A percentile compares a stretch with the other conserved stretches of the same genome.
Evolutionary conservation across 2,329 filamentous ascomycete species (phyloP).

Genomic region (Aspergillus eucalypticola): DNA sequence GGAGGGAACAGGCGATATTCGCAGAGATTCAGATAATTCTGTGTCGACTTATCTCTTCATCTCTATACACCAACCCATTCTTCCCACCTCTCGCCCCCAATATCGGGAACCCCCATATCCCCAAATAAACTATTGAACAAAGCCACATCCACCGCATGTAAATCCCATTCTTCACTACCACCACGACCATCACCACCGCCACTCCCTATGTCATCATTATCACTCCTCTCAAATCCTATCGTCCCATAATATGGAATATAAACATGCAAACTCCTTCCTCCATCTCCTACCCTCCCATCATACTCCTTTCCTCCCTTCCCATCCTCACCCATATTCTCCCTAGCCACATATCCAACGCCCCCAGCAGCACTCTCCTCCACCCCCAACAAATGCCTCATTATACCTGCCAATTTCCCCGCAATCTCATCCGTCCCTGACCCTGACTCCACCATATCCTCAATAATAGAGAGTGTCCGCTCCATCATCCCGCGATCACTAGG

Average conservation of each 20-base stretch:
- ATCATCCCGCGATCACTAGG: constrained; percentile 45
- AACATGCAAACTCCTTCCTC: neutral
- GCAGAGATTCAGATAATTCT: no score
- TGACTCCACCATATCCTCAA: constrained; percentile 21
- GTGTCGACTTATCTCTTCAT: no score
- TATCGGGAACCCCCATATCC: neutral
- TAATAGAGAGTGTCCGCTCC: constrained; percentile 39
- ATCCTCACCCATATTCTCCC: no score
- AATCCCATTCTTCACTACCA: neutral
- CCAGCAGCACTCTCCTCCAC: constrained; percentile 41
- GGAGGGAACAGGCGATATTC: no score
- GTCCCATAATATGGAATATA: constrained; percentile 13
- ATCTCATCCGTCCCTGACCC: neutral
- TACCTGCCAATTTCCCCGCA: neutral
- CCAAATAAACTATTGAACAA: constrained; percentile 13
- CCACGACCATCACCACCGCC: no score
- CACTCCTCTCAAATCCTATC: constrained; percentile 6
- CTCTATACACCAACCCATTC: neutral
- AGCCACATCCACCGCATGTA: constrained; percentile 9
- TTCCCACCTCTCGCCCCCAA: neutral
- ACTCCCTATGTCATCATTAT: no score
- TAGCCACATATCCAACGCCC: constrained; percentile 15
- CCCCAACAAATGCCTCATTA: constrained; percentile 40
- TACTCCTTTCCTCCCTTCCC: neutral
- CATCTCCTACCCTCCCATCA: neutral